Percentiles rank a stretch among this genome's conserved stretches.
Conservation (phyloP, 352 stramenopile genomes). For the Pythium apleroticum region DNA sequence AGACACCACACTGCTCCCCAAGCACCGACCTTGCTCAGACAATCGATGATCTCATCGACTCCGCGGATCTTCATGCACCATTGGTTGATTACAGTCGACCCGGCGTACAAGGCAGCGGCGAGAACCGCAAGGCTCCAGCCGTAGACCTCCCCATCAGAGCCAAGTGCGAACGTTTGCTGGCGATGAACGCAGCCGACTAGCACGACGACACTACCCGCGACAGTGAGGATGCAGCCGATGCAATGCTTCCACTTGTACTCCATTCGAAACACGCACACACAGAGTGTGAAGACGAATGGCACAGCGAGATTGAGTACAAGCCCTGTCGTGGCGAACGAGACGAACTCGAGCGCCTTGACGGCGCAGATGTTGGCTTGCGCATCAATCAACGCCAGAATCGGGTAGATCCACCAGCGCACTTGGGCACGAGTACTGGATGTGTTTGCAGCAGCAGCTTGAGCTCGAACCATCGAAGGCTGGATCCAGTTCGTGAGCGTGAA, state of each 20-base stretch:
- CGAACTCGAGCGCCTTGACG: conserved; percentile 33
- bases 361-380: conserved; percentile 44
- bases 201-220: conserved; percentile 28
- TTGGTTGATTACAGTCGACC: conserved; percentile 42
- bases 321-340: conserved; percentile 34
- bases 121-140: conserved; percentile 35
- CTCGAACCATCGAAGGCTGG: not conserved
- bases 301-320: conserved; percentile 48
- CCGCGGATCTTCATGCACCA: conserved; percentile 32
- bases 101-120: conserved; percentile 36
- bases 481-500: conserved; percentile 30
- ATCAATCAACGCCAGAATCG: conserved; percentile 41
- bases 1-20: conserved; percentile 32
- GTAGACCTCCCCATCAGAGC: conserved; percentile 31
- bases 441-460: not conserved
- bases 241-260: conserved; percentile 35
- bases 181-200: conserved; percentile 27
- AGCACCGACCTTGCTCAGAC: conserved; percentile 32
- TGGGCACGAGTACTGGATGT: not conserved
- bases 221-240: conserved; percentile 28
- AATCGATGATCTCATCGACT: conserved; percentile 32
- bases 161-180: conserved; percentile 17
- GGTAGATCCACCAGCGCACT: conserved; percentile 41
- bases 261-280: conserved; percentile 28
- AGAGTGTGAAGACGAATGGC: conserved; percentile 43